These are phyloP conservation scores for Terana coerulea DNA, from an alignment of 768 basidiomycete genomes.

Conservation along the genomic window DNA sequence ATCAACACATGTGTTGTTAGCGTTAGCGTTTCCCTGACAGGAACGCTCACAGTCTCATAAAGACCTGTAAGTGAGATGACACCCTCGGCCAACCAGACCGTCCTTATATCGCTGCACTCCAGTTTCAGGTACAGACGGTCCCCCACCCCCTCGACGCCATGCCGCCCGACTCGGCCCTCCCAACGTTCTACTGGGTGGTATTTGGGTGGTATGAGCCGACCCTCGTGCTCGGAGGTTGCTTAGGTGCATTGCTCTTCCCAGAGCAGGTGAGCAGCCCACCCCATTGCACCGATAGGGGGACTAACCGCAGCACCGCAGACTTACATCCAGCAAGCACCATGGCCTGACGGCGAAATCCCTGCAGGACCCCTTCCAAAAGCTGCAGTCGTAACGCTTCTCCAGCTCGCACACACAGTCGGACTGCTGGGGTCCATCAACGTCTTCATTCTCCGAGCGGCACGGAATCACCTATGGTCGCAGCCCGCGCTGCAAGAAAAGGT, in stretches of 20 bases:
- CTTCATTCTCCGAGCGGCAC: conserved; percentile 59
- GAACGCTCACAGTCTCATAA: too few relatives aligned
- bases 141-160: conserved; percentile 28
- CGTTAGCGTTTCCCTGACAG: too few relatives aligned
- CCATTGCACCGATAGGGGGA: background rate
- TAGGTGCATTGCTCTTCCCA: conserved; percentile 65
- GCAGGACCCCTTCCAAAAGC: conserved; percentile 52
- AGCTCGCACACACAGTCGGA: conserved; percentile 75
- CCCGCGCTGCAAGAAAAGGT: conserved; percentile 73
- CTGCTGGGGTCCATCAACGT: conserved; percentile 69
- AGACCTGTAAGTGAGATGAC: background rate
- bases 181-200: conserved; percentile 67
- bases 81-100: background rate
- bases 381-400: conserved; percentile 64
- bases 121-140: background rate
- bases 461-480: conserved; percentile 53
- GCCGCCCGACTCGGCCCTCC: conserved; percentile 57
- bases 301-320: conserved; percentile 37
- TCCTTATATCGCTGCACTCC: background rate
- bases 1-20: background rate
- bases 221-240: conserved; percentile 57
- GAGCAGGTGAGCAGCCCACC: conserved; percentile 43
- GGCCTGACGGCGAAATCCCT: conserved; percentile 48
- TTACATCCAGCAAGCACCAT: conserved; percentile 74
- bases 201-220: conserved; percentile 76